Evolutionary conservation across 805 yeast genomes (phyloP), one percentile per base, ranked within the genome.

Genomic region (Saturnispora zaruensis): DNA sequence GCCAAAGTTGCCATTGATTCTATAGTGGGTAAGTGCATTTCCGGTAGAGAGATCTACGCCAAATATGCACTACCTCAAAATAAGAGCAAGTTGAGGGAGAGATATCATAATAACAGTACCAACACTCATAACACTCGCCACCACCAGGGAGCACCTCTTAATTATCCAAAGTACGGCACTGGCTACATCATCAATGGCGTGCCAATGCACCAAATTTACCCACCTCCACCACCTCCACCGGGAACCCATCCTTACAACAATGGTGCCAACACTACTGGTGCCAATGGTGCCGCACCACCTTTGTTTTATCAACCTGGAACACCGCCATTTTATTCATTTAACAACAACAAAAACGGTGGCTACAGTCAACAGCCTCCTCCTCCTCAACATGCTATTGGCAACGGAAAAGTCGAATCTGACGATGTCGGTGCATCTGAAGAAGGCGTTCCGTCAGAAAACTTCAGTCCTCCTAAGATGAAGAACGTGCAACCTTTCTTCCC

Each of bases 1-100:
- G 95, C 87, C 60, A 67, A 75, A 59, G 69, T 72, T 62, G 96
- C 95, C n/a, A 78, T 64, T 26, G 57, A 52, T n/a, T 55, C 59
- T 20, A 58, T 63, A 33, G 57, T 58, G 18, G 67, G 65, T 32
- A 60, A 63, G 50, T 55, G 51, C 13, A 59, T 67, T 26, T 59
- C 61, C 6, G 69, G 63, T n/a, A 59, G 69, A 51, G 66, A 69
- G 49, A 70, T 81, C 46, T 73, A 71, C 52, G 74, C 79, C 46
- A 77, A 73, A 59, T 70, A 70, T 61, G 83, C 84, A 4, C 71
- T 72, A 48, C 77, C 65, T 18, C 80, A 34, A 67, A 53, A 54
- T 9, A 54, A 23, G 50, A 58, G 38, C 45, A 55, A 48, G 18
- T 44, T 50, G 6, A 47, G 21, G 34, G 44, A 28, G 6, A 42